These are phyloP conservation scores for Curvularia eragrostidis DNA, from an alignment of 2,329 filamentous ascomycete genomes.

Conservation along the genomic window DNA sequence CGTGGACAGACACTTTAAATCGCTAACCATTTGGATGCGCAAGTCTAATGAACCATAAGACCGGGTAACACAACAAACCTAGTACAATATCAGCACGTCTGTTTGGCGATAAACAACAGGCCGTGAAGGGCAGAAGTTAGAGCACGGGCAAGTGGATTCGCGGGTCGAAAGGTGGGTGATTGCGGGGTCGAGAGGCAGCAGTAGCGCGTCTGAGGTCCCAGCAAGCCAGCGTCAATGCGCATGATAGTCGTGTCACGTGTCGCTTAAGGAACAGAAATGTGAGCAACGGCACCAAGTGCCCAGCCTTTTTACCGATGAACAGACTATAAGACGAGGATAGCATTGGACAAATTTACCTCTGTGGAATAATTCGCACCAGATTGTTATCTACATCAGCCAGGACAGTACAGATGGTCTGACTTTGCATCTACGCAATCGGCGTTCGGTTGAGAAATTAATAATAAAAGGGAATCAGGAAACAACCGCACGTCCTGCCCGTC, in stretches of 20 bases:
- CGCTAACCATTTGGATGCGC: background rate
- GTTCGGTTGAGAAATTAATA: conserved; percentile 18
- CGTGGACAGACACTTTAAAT: background rate
- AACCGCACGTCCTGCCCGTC: conserved; percentile 16
- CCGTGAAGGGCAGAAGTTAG: background rate
- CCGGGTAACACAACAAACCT: background rate
- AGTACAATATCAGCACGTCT: background rate
- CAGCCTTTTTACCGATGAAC: background rate
- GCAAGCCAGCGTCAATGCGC: conserved; percentile 11
- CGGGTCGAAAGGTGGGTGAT: conserved; percentile 11
- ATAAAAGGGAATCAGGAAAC: conserved; percentile 31
- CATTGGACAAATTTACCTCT: conserved; percentile 1
- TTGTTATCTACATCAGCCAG: conserved; percentile 16
- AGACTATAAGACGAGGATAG: background rate
- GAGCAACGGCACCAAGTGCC: background rate
- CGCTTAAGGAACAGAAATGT: background rate
- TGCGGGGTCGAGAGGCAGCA: conserved; percentile 22
- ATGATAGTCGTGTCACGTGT: conserved; percentile 17
- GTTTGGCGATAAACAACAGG: background rate
- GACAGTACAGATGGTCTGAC: conserved; percentile 11
- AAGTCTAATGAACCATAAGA: background rate
- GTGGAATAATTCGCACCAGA: conserved; percentile 7
- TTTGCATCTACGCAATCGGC: conserved; percentile 12
- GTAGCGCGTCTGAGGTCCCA: conserved; percentile 11
- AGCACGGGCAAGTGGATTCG: conserved; percentile 10